Evolutionary conservation across 2,329 filamentous ascomycete species (phyloP), one percentile per base, ranked within the genome.

Genomic region (Metarhizium humberi): DNA sequence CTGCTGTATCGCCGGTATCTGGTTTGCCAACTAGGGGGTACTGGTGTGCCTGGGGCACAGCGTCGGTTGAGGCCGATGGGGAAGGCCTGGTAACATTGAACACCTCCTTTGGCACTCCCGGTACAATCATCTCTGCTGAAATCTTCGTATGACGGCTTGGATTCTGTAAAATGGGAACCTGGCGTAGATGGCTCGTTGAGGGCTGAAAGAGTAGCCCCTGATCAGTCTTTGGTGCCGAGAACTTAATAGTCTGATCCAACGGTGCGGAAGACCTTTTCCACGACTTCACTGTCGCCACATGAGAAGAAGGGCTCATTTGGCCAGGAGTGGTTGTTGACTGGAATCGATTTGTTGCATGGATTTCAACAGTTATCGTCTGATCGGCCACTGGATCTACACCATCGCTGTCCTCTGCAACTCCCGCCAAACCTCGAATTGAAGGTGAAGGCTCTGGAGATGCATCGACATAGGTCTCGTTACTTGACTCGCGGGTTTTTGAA

Each of bases 131-230:
- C 20, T 13, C 40, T 29, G 13, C 6, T 34, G 18, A 30, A 18
- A 13, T 42, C 18, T 14, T 53, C 14, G 30, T 42, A n/a, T 25
- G 20, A 16, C 11, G 38, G 4, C 5, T 25, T 25, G 14, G 46
- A 30, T 40, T 47, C 30, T 51, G 47, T 6, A 51, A 13, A 10
- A 53, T 46, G 20, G 38, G 25, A 34, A 40, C 47, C 43, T 46
- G 55, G 30, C 40, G 29, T 20, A 18, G 51, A n/a, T 18, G n/a
- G 29, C 45, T 32, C 13, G 32, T 38, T n/a, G 25, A 20, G 30
- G 29, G 36, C 30, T 45, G 48, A 30, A n/a, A 40, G 30, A 56
- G 55, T 38, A 56, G 14, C 6, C 55, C 52, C 34, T 56, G 55
- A 13, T 42, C 34, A 29, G 18, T 20, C 18, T 43, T 48, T 14